These are phyloP conservation scores for Petunia secreta DNA, from an alignment of 257 asterid genomes.

Conservation along the genomic window DNA sequence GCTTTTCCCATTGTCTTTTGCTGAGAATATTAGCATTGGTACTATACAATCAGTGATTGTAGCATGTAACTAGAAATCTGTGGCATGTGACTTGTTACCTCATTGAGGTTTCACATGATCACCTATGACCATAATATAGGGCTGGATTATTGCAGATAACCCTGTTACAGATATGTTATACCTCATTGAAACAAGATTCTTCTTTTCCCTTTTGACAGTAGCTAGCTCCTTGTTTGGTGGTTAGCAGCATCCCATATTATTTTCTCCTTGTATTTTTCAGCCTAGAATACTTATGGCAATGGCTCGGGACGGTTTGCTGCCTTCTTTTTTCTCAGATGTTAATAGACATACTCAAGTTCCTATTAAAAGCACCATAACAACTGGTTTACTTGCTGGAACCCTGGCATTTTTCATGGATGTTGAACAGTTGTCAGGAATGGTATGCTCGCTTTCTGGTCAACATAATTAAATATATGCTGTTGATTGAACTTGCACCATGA, in stretches of 20 bases:
- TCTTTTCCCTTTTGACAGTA: neutral
- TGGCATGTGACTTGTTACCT: neutral
- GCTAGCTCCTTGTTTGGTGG: neutral
- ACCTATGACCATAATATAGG: neutral
- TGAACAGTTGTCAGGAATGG: slow-evolving; percentile 96
- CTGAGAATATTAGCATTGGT: neutral
- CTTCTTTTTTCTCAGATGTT: slow-evolving; percentile 87
- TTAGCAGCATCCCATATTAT: neutral
- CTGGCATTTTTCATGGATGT: slow-evolving; percentile 94
- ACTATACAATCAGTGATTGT: neutral
- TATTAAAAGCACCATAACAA: slow-evolving; percentile 69
- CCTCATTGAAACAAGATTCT: neutral
- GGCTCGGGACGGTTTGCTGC: slow-evolving; percentile 97
- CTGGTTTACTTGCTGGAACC: slow-evolving; percentile 73
- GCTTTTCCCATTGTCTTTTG: neutral
- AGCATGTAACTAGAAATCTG: neutral
- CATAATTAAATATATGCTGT: neutral
- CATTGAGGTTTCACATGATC: neutral
- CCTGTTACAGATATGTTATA: neutral
- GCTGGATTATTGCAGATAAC: neutral
- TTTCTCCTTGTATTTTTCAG: slow-evolving; percentile 42
- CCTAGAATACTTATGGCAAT: slow-evolving; percentile 96
- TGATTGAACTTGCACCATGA: neutral
- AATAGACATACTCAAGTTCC: slow-evolving; percentile 77
- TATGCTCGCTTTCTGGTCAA: slow-evolving; percentile 36